Base-by-base conservation (phyloP, 768 basidiomycete genomes). In the Tremella fuciformis region DNA sequence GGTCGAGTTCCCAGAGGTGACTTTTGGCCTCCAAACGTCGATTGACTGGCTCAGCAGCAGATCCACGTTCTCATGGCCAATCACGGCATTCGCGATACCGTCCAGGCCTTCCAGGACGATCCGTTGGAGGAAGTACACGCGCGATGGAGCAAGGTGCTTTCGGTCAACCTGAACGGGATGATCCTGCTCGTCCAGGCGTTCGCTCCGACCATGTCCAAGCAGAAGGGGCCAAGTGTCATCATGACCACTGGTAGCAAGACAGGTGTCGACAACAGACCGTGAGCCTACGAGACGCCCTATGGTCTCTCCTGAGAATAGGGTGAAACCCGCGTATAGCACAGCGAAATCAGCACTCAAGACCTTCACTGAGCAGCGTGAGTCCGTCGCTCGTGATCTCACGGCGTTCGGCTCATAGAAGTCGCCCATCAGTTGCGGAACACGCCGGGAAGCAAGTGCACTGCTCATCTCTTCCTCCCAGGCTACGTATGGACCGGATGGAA, bases 231-330 rank as follows among this genome's bases (percentile, higher is more conserved):
- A 24, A 46, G 44, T n/a, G 44, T 46, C 1, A 46, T 46, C 44
- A 46, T 46, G 18, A 13, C 8, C 2, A 46, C 44, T 8, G 44
- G 44, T 8, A 46, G 44, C 44, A 46, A 46, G 44, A 18, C 22
- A 13, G 44, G 44, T 1, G n/a, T 46, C 44, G 44, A 46, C 44
- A 46, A 46, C 44, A 46, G 44, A n/a, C 44, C 44, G 44, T 46
- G 40, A 18, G 40, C 18, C n/a, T n/a, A n/a, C n/a, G n/a, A n/a
- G n/a, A n/a, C n/a, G n/a, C n/a, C n/a, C n/a, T n/a, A 15, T 13
- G 40, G n/a, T n/a, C n/a, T n/a, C n/a, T n/a, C n/a, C 29, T 34
- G 29, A 34, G 29, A 11, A 11, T 11, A 34, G 29, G 11, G 6
- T 6, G 11, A 34, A 34, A 11, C 29, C 29, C 6, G 29, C 11